Conservation (phyloP, 164 flowering plant species). For the Vitis labrusca region DNA sequence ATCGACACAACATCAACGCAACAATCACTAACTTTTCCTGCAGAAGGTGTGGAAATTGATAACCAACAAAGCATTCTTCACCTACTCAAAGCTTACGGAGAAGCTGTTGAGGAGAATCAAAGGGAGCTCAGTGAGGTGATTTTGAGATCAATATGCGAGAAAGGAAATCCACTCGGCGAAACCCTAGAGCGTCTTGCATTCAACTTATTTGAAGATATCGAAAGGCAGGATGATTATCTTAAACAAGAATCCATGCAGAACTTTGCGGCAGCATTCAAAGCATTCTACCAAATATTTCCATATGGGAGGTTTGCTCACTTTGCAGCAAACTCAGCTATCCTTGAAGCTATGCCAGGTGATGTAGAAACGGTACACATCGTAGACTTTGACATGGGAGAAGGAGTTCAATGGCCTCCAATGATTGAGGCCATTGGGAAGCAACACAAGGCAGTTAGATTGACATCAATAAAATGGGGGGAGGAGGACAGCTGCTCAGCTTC, state of each 20-base stretch:
- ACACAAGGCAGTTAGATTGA: conserved; percentile 27
- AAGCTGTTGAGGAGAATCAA: conserved; percentile 44
- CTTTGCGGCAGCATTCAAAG: conserved; percentile 34
- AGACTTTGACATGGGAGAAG: conserved; percentile 60
- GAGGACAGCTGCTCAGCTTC: conserved; percentile 2
- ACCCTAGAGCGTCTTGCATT: conserved; percentile 41
- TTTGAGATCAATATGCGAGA: conserved; percentile 32
- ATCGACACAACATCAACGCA: conserved; percentile 8
- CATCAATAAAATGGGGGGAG: conserved; percentile 33
- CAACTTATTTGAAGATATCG: conserved; percentile 25
- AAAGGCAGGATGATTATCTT: conserved; percentile 32
- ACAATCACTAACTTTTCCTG: conserved; percentile 20
- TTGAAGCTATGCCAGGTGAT: conserved; percentile 49
- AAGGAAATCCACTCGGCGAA: conserved; percentile 43
- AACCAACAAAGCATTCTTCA: conserved; percentile 34
- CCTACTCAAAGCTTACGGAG: conserved; percentile 54
- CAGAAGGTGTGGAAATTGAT: conserved; percentile 30
- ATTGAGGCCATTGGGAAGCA: conserved; percentile 36
- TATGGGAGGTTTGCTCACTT: conserved; percentile 55
- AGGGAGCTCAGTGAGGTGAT: conserved; percentile 48
- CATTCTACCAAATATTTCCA: conserved; percentile 48
- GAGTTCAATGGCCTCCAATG: conserved; percentile 60
- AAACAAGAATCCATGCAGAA: conserved; percentile 49
- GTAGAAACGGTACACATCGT: conserved; percentile 38
- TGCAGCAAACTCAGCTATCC: conserved; percentile 48